Evolutionary conservation across 805 yeast species (phyloP).

Genomic region (Saccharomyces mikatae): DNA sequence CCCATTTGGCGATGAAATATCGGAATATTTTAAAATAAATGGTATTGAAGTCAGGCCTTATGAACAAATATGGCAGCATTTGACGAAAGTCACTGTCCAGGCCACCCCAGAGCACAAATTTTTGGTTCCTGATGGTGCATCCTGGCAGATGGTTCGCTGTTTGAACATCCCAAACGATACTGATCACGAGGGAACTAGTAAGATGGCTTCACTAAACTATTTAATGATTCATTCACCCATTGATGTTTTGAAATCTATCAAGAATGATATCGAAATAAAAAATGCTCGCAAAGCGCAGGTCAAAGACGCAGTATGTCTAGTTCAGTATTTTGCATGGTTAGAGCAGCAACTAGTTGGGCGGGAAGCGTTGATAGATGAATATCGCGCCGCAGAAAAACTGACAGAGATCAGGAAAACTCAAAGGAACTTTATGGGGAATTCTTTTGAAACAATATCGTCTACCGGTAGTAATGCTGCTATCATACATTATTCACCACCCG

Average conservation of each 20-base stretch:
- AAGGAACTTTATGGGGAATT: conserved; percentile 54
- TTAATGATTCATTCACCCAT: conserved; percentile 50
- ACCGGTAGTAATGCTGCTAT: conserved; percentile 70
- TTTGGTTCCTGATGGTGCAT: conserved; percentile 47
- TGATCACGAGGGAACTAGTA: conserved; percentile 27
- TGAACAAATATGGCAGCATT: conserved; percentile 48
- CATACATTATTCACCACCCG: conserved; percentile 67
- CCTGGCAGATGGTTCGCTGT: conserved; percentile 60
- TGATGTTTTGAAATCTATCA: conserved; percentile 61
- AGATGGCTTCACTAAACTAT: conserved; percentile 27
- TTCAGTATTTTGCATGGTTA: conserved; percentile 76
- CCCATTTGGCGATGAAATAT: conserved; percentile 30
- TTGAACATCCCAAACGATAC: conserved; percentile 18
- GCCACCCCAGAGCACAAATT: conserved; percentile 26
- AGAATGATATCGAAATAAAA: conserved; percentile 61
- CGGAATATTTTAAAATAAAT: conserved; percentile 35
- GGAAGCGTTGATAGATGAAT: conserved; percentile 48
- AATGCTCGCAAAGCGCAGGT: conserved; percentile 72
- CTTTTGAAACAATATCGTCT: conserved; percentile 71
- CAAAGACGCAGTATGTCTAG: conserved; percentile 74
- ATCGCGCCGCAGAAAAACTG: conserved; percentile 55
- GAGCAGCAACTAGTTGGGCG: conserved; percentile 44
- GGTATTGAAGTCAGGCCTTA: conserved; percentile 48
- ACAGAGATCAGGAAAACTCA: conserved; percentile 45
- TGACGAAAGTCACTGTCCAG: conserved; percentile 25